Evolutionary conservation across 768 basidiomycete genomes (phyloP), one percentile per base, ranked within the genome.

Genomic region (Austroboletus eburneus): DNA sequence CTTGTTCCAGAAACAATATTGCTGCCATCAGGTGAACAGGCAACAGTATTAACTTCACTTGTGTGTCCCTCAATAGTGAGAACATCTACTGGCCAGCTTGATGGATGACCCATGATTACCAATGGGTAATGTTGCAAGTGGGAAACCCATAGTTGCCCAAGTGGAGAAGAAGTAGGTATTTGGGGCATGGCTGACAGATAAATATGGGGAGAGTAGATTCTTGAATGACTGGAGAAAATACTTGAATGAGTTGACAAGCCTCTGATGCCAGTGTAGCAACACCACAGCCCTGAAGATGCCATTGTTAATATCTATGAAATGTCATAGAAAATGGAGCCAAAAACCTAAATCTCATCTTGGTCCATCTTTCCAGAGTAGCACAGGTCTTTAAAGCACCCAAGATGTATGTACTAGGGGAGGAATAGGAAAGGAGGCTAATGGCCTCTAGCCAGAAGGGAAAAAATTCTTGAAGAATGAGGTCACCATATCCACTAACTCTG

Each of bases 371-470:
- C 5, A 58, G 18, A 3, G 33, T 45, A 12, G 22, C 41, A 8
- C 57, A 58, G 17, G 47, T 27, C 18, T 29, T 12, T 4, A 52
- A 38, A 35, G 57, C 57, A 47, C 44, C 38, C 3, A 46, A 35
- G 5, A 45, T 44, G 13, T 21, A 42, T 27, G 42, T 46, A 4
- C 23, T 17, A 38, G 56, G 42, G 22, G 51, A 33, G 20, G 10
- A 27, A n/a, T 41, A 16, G 25, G 49, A 52, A 21, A 53, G 48
- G 9, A 62, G 50, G 21, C 60, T 53, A 16, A 73, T 53, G 6
- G 61, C 64, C 39, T 73, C 73, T 9, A 73, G 45, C 72, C 72
- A 73, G 43, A 60, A 69, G 5, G 73, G 55, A 4, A 72, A 53
- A 10, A 52, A 51, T 1, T 24, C 34, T 60, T 39, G 20, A 61